phyloP scores from a whole-genome alignment of 352 stramenopile genomes.

The Globisporangium paddicum region DNA sequence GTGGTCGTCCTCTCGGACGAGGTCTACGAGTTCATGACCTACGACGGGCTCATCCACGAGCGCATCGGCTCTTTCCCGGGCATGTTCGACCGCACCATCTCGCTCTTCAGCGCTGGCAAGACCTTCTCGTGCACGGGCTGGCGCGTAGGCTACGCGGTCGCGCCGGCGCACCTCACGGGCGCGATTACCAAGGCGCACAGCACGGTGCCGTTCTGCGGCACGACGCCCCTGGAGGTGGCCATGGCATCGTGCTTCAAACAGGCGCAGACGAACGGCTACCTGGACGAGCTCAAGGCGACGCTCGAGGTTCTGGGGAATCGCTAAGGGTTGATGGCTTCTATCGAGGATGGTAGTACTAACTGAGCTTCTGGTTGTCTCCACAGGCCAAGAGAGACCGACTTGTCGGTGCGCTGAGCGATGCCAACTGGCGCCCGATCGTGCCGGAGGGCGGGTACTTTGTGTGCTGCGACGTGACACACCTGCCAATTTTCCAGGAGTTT shows the following conservation, averaged over 20 bases:
- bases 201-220: constrained; percentile 92
- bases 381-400: constrained; percentile 86
- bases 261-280: constrained; percentile 87
- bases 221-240: constrained; percentile 93
- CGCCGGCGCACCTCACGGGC: constrained; percentile 41
- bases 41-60: constrained; percentile 65
- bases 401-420: constrained; percentile 66
- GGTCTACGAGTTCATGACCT: constrained; percentile 98
- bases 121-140: constrained; percentile 94
- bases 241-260: constrained; percentile 85
- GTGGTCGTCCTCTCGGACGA: constrained; percentile 96
- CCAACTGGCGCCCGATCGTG: constrained; percentile 88
- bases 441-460: constrained; percentile 96
- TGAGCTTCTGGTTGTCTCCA: background rate
- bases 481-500: constrained; percentile 76
- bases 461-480: constrained; percentile 71
- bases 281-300: constrained; percentile 62
- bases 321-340: constrained; percentile 6
- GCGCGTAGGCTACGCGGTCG: constrained; percentile 85
- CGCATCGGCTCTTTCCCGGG: constrained; percentile 73
- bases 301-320: constrained; percentile 29
- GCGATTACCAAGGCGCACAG: constrained; percentile 80
- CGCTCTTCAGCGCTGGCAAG: constrained; percentile 92
- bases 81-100: constrained; percentile 87
- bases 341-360: background rate